These are phyloP conservation scores for Coemansia sp. DNA, from an alignment of 192 early-diverging fungal genomes.

Conservation along the genomic window DNA sequence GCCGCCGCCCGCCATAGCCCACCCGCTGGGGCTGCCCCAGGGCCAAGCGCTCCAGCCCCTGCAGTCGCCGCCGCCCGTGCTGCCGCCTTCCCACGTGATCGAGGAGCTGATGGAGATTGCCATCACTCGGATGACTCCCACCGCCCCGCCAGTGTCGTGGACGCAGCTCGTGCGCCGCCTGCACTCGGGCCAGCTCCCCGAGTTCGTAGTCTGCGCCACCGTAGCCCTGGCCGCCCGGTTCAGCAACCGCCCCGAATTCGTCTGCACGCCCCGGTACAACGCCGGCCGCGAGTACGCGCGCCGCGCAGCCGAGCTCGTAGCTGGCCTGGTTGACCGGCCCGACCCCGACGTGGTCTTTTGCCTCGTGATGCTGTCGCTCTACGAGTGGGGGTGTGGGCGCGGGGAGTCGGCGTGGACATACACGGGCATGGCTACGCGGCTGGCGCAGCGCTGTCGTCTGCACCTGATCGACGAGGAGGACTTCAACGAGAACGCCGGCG, in stretches of 20 bases:
- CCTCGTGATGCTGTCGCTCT: slow-evolving; percentile 47
- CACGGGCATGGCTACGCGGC: slow-evolving; percentile 48
- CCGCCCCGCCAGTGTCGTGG: slow-evolving; percentile 41
- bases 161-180: slow-evolving; percentile 29
- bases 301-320: slow-evolving; percentile 47
- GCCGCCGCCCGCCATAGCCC: slow-evolving; percentile 25
- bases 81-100: slow-evolving; percentile 37
- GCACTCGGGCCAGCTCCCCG: slow-evolving; percentile 43
- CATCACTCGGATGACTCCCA: slow-evolving; percentile 32
- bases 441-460: slow-evolving; percentile 50
- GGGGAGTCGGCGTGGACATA: slow-evolving; percentile 55
- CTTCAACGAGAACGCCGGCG: slow-evolving; percentile 48
- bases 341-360: slow-evolving; percentile 50
- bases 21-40: slow-evolving; percentile 26
- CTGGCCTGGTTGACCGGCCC: slow-evolving; percentile 44
- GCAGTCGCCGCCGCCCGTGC: background rate
- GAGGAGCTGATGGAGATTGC: slow-evolving; percentile 53
- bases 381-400: slow-evolving; percentile 54
- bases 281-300: slow-evolving; percentile 50
- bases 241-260: slow-evolving; percentile 49
- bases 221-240: slow-evolving; percentile 45
- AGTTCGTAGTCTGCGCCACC: slow-evolving; percentile 40
- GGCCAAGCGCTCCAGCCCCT: background rate
- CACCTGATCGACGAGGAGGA: slow-evolving; percentile 53
- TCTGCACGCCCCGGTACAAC: slow-evolving; percentile 44